Conservation (phyloP, 1,284 basidiomycete species). For the Athelia sp. region DNA sequence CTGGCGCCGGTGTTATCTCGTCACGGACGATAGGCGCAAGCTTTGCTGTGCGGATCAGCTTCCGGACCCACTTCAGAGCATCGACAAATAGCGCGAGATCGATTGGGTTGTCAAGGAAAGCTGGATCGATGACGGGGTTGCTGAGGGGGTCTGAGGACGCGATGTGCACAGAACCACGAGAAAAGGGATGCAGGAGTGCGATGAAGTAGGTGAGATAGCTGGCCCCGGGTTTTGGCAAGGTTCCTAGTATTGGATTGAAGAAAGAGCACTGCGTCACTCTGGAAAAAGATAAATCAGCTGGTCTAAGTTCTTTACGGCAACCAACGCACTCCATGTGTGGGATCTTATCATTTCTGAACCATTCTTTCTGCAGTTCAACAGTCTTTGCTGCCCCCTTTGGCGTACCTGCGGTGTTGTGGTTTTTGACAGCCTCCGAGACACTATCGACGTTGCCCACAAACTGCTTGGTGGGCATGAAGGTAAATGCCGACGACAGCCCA, state of each 20-base stretch:
- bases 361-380: too few species aligned
- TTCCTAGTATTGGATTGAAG: background rate
- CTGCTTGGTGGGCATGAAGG: too few species aligned
- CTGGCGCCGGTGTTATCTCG: background rate
- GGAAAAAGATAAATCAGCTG: too few species aligned
- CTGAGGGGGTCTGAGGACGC: constrained; percentile 25
- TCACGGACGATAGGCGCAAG: background rate
- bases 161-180: constrained; percentile 16
- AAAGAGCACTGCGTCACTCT: too few species aligned
- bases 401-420: too few species aligned
- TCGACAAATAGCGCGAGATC: background rate
- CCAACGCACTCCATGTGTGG: too few species aligned
- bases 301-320: too few species aligned
- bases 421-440: too few species aligned
- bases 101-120: constrained; percentile 21
- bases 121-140: constrained; percentile 32
- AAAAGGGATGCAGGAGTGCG: constrained; percentile 5
- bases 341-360: too few species aligned
- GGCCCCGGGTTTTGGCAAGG: constrained; percentile 8
- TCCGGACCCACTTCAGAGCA: background rate
- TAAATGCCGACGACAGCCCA: too few species aligned
- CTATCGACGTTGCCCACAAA: too few species aligned
- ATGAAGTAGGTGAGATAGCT: constrained; percentile 6
- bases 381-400: too few species aligned
- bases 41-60: background rate